Percentiles rank a stretch among this genome's conserved stretches.
These are phyloP conservation scores for Nitzschia inconspicua DNA, from an alignment of 108 stramenopile species.

Conservation along the genomic window DNA sequence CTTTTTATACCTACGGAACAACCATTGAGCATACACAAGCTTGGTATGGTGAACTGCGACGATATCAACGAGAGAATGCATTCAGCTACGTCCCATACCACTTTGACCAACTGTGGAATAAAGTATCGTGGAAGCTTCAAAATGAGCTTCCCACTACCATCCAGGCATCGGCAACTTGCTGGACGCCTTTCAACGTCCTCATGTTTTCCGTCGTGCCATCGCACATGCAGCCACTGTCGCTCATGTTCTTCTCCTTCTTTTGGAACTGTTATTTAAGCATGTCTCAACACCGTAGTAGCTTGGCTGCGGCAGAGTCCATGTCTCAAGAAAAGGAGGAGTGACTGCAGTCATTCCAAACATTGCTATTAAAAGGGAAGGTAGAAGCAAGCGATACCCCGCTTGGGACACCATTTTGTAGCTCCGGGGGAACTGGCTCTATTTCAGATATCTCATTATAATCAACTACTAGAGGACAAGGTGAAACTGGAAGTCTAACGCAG, in stretches of 20 bases:
- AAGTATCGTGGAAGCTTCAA: slow-evolving; percentile 16
- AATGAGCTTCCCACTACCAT: slow-evolving; percentile 33
- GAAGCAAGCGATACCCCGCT: too few relatives aligned
- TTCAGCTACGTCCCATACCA: slow-evolving; percentile 8
- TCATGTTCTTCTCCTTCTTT: slow-evolving; percentile 32
- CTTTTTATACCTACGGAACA: slow-evolving; percentile 42
- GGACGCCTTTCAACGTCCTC: slow-evolving; percentile 40
- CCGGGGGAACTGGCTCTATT: too few relatives aligned
- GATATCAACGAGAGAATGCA: not conserved
- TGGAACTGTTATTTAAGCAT: slow-evolving; percentile 52
- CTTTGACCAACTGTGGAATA: slow-evolving; percentile 11
- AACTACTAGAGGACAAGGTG: too few relatives aligned
- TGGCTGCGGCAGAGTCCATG: too few relatives aligned
- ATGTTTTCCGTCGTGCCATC: slow-evolving; percentile 29
- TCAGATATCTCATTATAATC: too few relatives aligned
- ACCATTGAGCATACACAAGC: slow-evolving; percentile 22
- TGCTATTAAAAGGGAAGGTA: too few relatives aligned
- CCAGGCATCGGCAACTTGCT: slow-evolving; percentile 18
- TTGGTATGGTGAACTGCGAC: slow-evolving; percentile 2
- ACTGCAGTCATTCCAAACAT: too few relatives aligned
- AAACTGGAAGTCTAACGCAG: too few relatives aligned
- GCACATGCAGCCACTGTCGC: slow-evolving; percentile 28
- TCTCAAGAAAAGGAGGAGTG: too few relatives aligned
- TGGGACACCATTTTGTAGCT: too few relatives aligned
- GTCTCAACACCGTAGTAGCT: slow-evolving; percentile 40